phyloP scores from a whole-genome alignment of 164 flowering plant genomes.

The Vitis vinifera region ASM3070453v1 NC_081819.1:2739001-2739500 shows the following conservation, averaged over 20 bases:
- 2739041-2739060: conserved; percentile 30
- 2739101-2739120: conserved; percentile 35
- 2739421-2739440: too few relatives aligned
- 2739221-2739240: conserved; percentile 44
- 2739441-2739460: too few relatives aligned
- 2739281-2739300: background rate
- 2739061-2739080: conserved; percentile 28
- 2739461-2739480: too few relatives aligned
- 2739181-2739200: background rate
- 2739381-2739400: too few relatives aligned
- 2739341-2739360: too few relatives aligned
- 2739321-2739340: too few relatives aligned
- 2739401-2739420: too few relatives aligned
- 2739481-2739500: too few relatives aligned
- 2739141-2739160: too few relatives aligned
- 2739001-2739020: background rate
- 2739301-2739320: background rate
- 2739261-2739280: conserved; percentile 28
- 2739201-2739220: conserved; percentile 40
- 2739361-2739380: too few relatives aligned
- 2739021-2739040: conserved; percentile 50
- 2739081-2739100: conserved; percentile 23
- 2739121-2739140: conserved; percentile 22
- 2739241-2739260: conserved; percentile 33
- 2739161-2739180: too few relatives aligned